Percentiles rank a stretch among this genome's conserved stretches.
phyloP scores from a whole-genome alignment of 345 rosid species.

The Bretschneidera sinensis region DNA sequence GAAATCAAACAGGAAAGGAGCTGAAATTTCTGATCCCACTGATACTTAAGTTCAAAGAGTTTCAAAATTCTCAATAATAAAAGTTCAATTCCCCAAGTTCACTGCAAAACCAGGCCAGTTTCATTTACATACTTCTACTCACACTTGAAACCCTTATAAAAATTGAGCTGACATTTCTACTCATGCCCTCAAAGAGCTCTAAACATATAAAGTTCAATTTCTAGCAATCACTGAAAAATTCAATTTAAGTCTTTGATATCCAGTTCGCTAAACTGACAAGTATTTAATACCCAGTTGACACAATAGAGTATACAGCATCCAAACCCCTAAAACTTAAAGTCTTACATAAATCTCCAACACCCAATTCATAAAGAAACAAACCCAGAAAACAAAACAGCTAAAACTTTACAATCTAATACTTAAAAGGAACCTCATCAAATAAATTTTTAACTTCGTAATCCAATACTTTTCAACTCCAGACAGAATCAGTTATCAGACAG shows the following conservation, averaged over 20 bases:
- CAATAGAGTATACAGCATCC: neutral
- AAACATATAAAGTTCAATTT: neutral
- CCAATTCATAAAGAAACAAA: constrained; percentile 22
- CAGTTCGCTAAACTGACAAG: neutral
- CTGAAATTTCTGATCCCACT: neutral
- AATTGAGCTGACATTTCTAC: neutral
- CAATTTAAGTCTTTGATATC: constrained; percentile 6
- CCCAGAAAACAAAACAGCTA: constrained; percentile 8
- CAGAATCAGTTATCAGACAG: neutral
- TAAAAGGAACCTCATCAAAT: too few species aligned
- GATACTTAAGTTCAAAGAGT: constrained; percentile 7
- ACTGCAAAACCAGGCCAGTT: constrained; percentile 8
- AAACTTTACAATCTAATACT: neutral
- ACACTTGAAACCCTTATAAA: constrained; percentile 14
- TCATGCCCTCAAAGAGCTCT: neutral
- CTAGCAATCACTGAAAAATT: constrained; percentile 9
- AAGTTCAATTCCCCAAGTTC: constrained; percentile 1
- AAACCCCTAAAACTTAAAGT: constrained; percentile 9
- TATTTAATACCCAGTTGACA: neutral
- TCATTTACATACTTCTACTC: too few species aligned
- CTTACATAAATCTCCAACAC: neutral
- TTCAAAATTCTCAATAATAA: neutral
- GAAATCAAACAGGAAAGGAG: neutral
- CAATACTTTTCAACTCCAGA: neutral
- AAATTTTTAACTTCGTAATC: neutral